Evolutionary conservation across 176 grass and related monocot genomes (phyloP), one percentile per base, ranked within the genome.

Genomic region (Bonia amplexicaulis): DNA sequence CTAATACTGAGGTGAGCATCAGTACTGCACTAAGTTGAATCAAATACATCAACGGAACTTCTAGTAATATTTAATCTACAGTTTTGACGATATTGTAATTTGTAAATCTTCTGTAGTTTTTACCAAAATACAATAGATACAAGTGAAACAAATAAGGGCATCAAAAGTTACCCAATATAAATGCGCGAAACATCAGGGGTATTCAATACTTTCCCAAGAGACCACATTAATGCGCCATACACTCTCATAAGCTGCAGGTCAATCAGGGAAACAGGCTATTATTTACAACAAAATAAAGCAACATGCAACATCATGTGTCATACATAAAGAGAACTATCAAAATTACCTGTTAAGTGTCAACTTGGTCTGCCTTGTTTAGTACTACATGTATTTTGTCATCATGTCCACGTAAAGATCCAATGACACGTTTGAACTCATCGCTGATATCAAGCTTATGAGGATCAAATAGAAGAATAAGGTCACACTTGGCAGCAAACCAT

Each of bases 151-250:
- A 77, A 78, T 65, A 78, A 74, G 13, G 17, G 72, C 55, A 78
- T 79, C 1, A 71, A 45, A 85, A 74, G 31, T 83, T 94, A 99
- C 93, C 96, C 96, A 71, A 99, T 99, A 79, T 99, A 99, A 80
- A 99, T 93, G 52, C 93, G 93, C 19, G 82, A 81, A 73, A 99
- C 96, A 74, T 99, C 96, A 81, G 96, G 96, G 48, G 96, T 99
- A 73, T 99, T 96, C 83, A 99, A 68, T 77, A 99, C 96, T 94
- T 99, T 99, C 59, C 96, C 96, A 41, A 99, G 90, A 42, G 93
- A 99, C 96, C 96, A 99, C 92, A 96, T 99, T 79, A 99, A 91
- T 85, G 93, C 93, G 88, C 96, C 96, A 83, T 96, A 96, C 46
- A 99, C 93, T 87, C 96, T 96, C 96, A 99, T 99, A 83, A 99